Evolutionary conservation across 2,329 filamentous ascomycete species (phyloP).

Genomic region (Exophiala oligosperma): DNA sequence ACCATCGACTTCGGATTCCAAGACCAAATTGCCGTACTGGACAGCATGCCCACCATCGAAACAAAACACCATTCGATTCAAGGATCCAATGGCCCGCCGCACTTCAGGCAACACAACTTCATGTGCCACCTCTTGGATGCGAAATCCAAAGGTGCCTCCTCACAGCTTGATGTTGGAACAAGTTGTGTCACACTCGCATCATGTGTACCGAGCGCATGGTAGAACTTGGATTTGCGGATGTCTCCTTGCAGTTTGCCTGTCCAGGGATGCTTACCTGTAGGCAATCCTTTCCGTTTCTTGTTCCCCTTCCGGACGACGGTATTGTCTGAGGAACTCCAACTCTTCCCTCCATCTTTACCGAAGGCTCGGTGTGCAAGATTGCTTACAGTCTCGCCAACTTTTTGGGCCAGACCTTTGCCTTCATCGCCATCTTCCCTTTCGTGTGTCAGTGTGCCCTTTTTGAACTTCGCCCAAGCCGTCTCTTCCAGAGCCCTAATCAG

Average conservation of each 20-base stretch:
- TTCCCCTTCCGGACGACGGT: constrained; percentile 1
- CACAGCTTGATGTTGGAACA: constrained; percentile 14
- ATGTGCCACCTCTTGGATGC: constrained; percentile 43
- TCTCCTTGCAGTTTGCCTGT: constrained; percentile 19
- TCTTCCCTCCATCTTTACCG: constrained; percentile 2
- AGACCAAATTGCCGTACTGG: background rate
- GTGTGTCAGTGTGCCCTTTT: constrained; percentile 14
- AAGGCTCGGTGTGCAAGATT: constrained; percentile 1
- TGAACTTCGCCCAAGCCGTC: constrained; percentile 17
- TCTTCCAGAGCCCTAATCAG: constrained; percentile 36
- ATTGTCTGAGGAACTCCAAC: background rate
- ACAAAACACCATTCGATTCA: background rate
- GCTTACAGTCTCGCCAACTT: constrained; percentile 3
- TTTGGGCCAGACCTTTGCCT: constrained; percentile 10
- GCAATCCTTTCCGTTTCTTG: constrained; percentile 10
- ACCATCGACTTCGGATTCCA: background rate
- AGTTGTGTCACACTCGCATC: constrained; percentile 16
- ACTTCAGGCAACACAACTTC: constrained; percentile 40
- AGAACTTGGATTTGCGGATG: constrained; percentile 7
- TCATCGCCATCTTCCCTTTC: constrained; percentile 6
- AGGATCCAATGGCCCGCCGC: constrained; percentile 29
- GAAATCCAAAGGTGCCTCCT: constrained; percentile 21
- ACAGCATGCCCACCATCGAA: background rate
- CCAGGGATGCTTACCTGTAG: constrained; percentile 13
- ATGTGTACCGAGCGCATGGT: constrained; percentile 2